Evolutionary conservation across 768 basidiomycete species (phyloP), one percentile per base, ranked within the genome.

Genomic region (Pilatotrama ljubarskyi): DNA sequence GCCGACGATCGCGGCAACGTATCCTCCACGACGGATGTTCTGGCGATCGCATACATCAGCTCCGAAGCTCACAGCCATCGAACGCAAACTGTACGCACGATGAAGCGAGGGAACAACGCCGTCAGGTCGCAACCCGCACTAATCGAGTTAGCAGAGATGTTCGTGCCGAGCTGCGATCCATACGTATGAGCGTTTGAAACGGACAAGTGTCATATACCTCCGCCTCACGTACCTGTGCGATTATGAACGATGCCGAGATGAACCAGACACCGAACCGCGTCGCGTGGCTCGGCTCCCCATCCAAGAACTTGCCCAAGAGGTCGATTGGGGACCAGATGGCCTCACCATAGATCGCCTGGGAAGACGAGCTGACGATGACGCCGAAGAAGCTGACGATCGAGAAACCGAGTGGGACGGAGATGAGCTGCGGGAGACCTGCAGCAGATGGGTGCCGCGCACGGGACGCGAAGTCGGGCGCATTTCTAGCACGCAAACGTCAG

Each of bases 11-110:
- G 90, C 90, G n/a, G 86, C 88, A 47, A 93, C 74, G 73, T 88
- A 95, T 15, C 91, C 91, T 26, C 93, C 91, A 18, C 91, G 83
- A 20, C 91, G 85, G 69, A 94, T 93, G 69, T 89, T 92, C 85
- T 88, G 58, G 6, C 3, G 17, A 8, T 13, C 24, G 35, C 5
- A 6, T 20, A 7, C 14, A 24, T 24, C 5, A 44, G 32, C 5
- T 43, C 14, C 5, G 29, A 43, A n/a, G 15, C 11, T 7, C 2
- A 8, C 9, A 24, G 11, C 15, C 32, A 15, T n/a, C 13, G 9
- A 37, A 5, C 11, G 51, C 14, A n/a, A 36, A 14, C 51, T 38
- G 20, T 22, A 75, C 81, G 29, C 64, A 85, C 85, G 66, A 93
- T 84, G 73, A 84, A 93, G 48, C 85, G 85, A 55, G 92, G 91